Conservation (phyloP, 2,329 filamentous ascomycete species). For the Kalmusia sp. region DNA sequence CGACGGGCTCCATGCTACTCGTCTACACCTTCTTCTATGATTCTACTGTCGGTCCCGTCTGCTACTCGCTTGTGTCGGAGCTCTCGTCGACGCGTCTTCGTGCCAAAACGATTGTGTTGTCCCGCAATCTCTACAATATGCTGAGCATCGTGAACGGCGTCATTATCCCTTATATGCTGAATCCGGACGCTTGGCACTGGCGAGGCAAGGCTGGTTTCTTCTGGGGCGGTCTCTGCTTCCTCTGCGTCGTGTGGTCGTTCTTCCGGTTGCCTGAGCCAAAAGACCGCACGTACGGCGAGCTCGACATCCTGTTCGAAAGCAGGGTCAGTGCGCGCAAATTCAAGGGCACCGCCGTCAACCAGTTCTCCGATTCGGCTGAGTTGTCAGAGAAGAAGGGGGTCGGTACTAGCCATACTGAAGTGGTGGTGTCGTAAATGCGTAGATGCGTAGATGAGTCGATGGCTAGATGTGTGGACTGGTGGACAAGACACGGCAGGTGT, state of each 20-base stretch:
- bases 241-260: constrained; percentile 79
- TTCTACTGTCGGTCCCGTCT: constrained; percentile 84
- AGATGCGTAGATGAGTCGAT: too few species aligned
- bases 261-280: constrained; percentile 81
- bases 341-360: constrained; percentile 31
- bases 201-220: constrained; percentile 86
- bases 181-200: constrained; percentile 62
- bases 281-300: constrained; percentile 84
- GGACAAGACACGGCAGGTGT: too few species aligned
- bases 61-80: constrained; percentile 87
- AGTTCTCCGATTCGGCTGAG: too few species aligned
- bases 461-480: too few species aligned
- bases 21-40: constrained; percentile 74
- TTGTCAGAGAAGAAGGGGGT: too few species aligned
- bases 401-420: too few species aligned
- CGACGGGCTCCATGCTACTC: constrained; percentile 42
- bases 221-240: constrained; percentile 80
- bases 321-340: constrained; percentile 41
- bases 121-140: constrained; percentile 77
- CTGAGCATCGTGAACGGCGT: constrained; percentile 76
- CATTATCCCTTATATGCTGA: constrained; percentile 45
- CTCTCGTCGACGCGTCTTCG: constrained; percentile 82
- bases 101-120: constrained; percentile 89
- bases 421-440: too few species aligned
- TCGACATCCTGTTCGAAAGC: constrained; percentile 81